A percentile compares a stretch with the other conserved stretches of the same genome.
These are phyloP conservation scores for Leishmania mexicana DNA, from an alignment of 208 protist genomes.

Conservation along the genomic window DNA sequence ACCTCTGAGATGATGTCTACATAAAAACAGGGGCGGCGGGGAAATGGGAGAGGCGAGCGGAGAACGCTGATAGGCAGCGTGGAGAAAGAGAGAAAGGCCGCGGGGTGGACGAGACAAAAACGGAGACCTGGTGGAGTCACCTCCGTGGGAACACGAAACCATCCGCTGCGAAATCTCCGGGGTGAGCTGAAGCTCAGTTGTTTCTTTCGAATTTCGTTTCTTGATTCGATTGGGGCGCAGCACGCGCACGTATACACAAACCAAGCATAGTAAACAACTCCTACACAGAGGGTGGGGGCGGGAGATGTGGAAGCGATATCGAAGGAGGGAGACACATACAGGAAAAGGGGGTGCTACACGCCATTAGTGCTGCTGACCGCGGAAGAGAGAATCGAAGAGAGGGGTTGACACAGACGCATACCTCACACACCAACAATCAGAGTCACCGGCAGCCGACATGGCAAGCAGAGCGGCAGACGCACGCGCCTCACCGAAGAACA, in stretches of 20 bases:
- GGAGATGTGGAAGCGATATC: neutral
- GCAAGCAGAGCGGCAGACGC: neutral
- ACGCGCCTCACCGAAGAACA: neutral
- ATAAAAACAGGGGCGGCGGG: neutral
- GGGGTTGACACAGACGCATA: neutral
- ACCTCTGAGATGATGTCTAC: neutral
- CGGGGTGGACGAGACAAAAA: neutral
- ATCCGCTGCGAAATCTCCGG: neutral
- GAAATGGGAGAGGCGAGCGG: neutral
- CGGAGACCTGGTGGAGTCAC: neutral
- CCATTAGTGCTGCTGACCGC: neutral
- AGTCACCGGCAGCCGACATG: neutral
- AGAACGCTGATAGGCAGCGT: neutral
- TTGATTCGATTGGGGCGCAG: neutral
- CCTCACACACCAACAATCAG: neutral
- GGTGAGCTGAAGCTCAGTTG: neutral
- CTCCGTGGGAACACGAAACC: neutral
- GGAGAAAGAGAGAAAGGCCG: neutral
- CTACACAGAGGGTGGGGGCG: neutral
- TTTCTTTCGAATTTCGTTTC: neutral
- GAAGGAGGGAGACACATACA: neutral
- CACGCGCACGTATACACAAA: neutral
- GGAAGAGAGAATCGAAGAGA: neutral
- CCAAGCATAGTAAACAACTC: neutral
- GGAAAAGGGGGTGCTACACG: neutral